Conservation (phyloP, 1,284 basidiomycete genomes). For the Meripilus lineatus region DNA sequence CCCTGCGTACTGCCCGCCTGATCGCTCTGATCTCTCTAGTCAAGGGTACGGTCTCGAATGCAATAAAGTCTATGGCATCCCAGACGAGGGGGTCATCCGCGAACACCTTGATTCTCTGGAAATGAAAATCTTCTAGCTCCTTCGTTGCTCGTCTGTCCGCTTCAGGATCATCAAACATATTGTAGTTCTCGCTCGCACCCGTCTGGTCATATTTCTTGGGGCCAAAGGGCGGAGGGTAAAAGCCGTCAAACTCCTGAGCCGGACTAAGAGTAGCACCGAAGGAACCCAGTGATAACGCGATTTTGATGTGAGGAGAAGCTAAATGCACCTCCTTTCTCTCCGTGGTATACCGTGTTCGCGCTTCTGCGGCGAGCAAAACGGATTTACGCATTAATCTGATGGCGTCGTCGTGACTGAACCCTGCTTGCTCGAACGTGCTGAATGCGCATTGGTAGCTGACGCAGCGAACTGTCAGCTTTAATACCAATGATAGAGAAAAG, state of each 20-base stretch:
- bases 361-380: constrained; percentile 47
- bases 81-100: constrained; percentile 45
- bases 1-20: constrained; percentile 35
- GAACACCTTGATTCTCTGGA: constrained; percentile 57
- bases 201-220: constrained; percentile 38
- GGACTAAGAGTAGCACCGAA: constrained; percentile 66
- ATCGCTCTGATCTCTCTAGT: constrained; percentile 64
- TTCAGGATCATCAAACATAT: constrained; percentile 36
- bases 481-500: constrained; percentile 3
- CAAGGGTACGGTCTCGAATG: constrained; percentile 80
- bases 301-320: constrained; percentile 25
- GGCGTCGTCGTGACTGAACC: constrained; percentile 43
- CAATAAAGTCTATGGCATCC: constrained; percentile 57
- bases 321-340: constrained; percentile 11
- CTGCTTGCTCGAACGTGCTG: constrained; percentile 48
- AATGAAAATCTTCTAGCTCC: constrained; percentile 63
- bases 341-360: constrained; percentile 33
- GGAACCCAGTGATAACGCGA: constrained; percentile 71
- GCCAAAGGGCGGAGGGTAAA: constrained; percentile 74
- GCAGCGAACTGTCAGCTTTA: not conserved
- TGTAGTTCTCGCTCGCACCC: constrained; percentile 15
- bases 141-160: constrained; percentile 32
- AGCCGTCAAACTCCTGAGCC: constrained; percentile 70
- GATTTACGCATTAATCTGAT: constrained; percentile 47
- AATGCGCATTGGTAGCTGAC: constrained; percentile 62